A percentile compares a stretch with the other conserved stretches of the same genome.
Conservation (phyloP, 768 basidiomycete species). For the Royoungia palumana region DNA sequence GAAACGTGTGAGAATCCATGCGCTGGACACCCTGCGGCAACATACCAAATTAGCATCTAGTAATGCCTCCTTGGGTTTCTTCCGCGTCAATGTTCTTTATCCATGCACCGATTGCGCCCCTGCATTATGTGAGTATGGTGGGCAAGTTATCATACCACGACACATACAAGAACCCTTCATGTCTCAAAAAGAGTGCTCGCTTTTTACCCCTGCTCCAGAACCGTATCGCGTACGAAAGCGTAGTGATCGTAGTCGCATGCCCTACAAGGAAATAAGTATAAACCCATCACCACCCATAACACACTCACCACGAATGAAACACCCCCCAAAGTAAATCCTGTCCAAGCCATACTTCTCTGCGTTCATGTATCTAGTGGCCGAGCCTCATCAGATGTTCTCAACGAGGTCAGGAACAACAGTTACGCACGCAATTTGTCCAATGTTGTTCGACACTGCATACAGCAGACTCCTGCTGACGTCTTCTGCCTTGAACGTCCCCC, state of each 20-base stretch:
- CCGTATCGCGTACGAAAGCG: conserved; percentile 96
- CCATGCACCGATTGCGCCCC: conserved; percentile 96
- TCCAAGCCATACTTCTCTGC: conserved; percentile 97
- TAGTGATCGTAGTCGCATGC: conserved; percentile 95
- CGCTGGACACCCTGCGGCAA: neutral
- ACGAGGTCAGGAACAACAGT: conserved; percentile 6
- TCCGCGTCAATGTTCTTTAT: conserved; percentile 85
- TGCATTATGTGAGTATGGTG: conserved; percentile 29
- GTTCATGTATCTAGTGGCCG: conserved; percentile 75
- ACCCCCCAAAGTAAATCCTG: conserved; percentile 98
- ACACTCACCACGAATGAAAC: conserved; percentile 89
- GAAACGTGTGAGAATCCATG: conserved; percentile 8
- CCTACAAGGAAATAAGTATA: conserved; percentile 45
- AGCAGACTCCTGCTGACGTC: conserved; percentile 93
- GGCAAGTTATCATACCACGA: neutral
- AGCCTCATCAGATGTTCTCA: conserved; percentile 12
- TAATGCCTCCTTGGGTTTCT: conserved; percentile 14
- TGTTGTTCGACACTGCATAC: conserved; percentile 98
- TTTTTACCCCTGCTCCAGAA: conserved; percentile 99
- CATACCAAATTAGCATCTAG: conserved; percentile 1
- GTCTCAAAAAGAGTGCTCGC: conserved; percentile 91
- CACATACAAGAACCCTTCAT: conserved; percentile 95
- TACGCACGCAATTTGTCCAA: conserved; percentile 98
- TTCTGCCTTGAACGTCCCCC: conserved; percentile 77
- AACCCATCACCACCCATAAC: neutral